Evolutionary conservation across 345 rosid species (phyloP).

Genomic region (Erysimum cheiranthoides): DNA sequence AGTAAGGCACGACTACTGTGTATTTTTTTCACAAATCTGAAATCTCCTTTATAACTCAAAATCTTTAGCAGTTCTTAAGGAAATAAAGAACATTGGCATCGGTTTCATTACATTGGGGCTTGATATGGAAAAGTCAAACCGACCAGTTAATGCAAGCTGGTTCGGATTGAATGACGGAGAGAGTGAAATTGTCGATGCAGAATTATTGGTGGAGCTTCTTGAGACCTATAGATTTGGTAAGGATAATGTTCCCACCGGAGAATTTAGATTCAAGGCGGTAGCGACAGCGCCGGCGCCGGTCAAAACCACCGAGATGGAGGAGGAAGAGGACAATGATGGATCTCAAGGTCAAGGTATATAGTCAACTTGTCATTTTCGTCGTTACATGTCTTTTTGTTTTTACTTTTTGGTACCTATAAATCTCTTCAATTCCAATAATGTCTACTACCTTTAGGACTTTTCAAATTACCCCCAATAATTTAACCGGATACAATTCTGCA

Average conservation of each 20-base stretch:
- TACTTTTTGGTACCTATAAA: not conserved
- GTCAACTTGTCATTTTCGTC: conserved; percentile 23
- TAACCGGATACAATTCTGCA: not conserved
- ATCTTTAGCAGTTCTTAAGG: not conserved
- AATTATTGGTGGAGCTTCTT: conserved; percentile 40
- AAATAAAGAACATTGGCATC: not conserved
- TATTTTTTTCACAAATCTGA: conserved; percentile 1
- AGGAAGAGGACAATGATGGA: conserved; percentile 12
- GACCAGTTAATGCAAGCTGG: conserved; percentile 16
- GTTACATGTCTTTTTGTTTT: not conserved
- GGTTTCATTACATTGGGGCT: not conserved
- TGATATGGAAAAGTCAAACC: conserved; percentile 28
- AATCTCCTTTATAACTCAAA: not conserved
- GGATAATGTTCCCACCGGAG: conserved; percentile 16
- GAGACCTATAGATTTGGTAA: conserved; percentile 40
- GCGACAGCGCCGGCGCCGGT: conserved; percentile 6
- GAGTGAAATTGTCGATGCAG: conserved; percentile 36
- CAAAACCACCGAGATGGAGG: not conserved
- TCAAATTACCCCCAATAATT: conserved; percentile 1
- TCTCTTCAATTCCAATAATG: not conserved
- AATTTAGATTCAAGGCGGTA: not conserved
- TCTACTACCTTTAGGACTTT: conserved; percentile 1
- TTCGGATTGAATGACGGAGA: conserved; percentile 8
- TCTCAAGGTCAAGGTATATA: conserved; percentile 43
- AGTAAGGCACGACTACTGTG: not conserved